phyloP scores from a whole-genome alignment of 257 asterid species.

The Schizonepeta tenuifolia region DNA sequence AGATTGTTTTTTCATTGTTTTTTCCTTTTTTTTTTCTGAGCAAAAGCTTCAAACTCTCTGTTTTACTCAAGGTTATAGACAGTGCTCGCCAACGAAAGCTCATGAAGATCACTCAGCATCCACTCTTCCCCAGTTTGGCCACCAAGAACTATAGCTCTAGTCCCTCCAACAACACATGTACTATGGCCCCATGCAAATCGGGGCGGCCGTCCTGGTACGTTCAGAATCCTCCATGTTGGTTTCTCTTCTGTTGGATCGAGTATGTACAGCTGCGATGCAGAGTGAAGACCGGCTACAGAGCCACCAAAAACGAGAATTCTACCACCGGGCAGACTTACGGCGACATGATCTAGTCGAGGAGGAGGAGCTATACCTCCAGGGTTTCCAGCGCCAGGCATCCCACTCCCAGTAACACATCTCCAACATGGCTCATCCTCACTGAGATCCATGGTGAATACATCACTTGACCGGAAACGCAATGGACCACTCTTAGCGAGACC shows the following conservation, averaged over 20 bases:
- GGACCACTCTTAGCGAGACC: constrained; percentile 88
- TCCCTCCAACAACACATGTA: constrained; percentile 92
- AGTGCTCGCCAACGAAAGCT: constrained; percentile 77
- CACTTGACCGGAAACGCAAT: constrained; percentile 87
- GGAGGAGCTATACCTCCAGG: constrained; percentile 97
- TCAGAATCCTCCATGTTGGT: constrained; percentile 94
- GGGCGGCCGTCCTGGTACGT: constrained; percentile 87
- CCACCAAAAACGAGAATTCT: constrained; percentile 88
- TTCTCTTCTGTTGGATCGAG: constrained; percentile 95
- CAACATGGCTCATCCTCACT: constrained; percentile 91
- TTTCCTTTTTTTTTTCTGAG: constrained; percentile 6
- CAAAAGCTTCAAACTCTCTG: constrained; percentile 27
- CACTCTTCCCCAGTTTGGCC: constrained; percentile 97
- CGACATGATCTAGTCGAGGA: constrained; percentile 96
- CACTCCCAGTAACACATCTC: constrained; percentile 89
- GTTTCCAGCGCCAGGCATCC: constrained; percentile 95
- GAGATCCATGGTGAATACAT: constrained; percentile 89
- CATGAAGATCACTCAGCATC: constrained; percentile 92
- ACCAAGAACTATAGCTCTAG: constrained; percentile 88
- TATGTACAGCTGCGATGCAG: constrained; percentile 90
- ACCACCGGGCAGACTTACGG: constrained; percentile 91
- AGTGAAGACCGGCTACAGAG: constrained; percentile 96
- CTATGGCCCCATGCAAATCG: constrained; percentile 96
- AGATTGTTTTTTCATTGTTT: not conserved
- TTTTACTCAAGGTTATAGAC: constrained; percentile 34